Conservation (phyloP, 805 yeast genomes). For the Nakazawaea pomicola region DNA sequence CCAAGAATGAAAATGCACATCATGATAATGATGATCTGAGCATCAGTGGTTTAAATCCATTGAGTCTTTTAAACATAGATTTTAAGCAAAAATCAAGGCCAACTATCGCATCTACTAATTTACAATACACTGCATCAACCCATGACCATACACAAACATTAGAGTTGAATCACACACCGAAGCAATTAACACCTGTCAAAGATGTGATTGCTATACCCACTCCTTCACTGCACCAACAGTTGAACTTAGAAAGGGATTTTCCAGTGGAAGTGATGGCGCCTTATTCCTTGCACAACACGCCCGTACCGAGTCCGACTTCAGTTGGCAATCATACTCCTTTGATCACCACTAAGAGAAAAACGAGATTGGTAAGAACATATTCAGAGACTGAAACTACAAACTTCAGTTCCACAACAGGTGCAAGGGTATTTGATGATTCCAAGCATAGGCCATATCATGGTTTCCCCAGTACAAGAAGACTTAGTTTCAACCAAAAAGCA, state of each 20-base stretch:
- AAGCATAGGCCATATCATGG: constrained; percentile 37
- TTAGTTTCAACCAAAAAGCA: constrained; percentile 6
- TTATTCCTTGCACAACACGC: constrained; percentile 8
- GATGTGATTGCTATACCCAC: background rate
- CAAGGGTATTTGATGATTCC: constrained; percentile 48
- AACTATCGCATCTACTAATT: constrained; percentile 11
- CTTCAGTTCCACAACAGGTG: constrained; percentile 51
- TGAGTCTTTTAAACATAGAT: constrained; percentile 1
- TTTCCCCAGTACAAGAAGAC: constrained; percentile 7
- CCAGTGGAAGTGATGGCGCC: constrained; percentile 13
- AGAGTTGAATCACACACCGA: constrained; percentile 5
- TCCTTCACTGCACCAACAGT: background rate
- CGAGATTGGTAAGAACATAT: constrained; percentile 45
- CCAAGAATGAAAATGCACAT: too few relatives aligned
- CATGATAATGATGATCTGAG: too few relatives aligned
- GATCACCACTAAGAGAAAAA: constrained; percentile 6
- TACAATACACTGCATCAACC: constrained; percentile 11
- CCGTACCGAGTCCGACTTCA: background rate
- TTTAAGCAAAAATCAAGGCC: constrained; percentile 8
- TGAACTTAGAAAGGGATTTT: constrained; percentile 10
- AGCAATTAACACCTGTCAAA: background rate
- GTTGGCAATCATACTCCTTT: too few relatives aligned
- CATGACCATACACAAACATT: constrained; percentile 10
- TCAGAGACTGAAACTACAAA: constrained; percentile 64
- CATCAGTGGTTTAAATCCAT: too few relatives aligned